phyloP scores from a whole-genome alignment of 1,284 basidiomycete species.

The Apiotrichum siamense region DNA sequence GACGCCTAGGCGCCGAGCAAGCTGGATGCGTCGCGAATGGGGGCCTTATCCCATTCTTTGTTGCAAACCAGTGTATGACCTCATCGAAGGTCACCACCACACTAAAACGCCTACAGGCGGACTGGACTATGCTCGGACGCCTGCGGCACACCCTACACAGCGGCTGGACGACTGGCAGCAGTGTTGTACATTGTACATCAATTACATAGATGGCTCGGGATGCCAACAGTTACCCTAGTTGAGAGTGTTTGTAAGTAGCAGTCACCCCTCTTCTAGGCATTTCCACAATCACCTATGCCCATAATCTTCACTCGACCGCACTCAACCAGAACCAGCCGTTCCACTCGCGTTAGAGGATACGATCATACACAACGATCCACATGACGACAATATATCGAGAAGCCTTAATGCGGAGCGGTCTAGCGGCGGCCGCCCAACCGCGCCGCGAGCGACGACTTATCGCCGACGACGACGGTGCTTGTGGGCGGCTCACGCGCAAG shows the following conservation, averaged over 20 bases:
- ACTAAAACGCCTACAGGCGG: background rate
- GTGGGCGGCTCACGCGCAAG: background rate
- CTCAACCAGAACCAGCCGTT: too few species aligned
- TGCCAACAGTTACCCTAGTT: background rate
- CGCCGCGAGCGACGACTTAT: background rate
- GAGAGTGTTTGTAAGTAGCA: too few species aligned
- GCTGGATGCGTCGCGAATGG: too few species aligned
- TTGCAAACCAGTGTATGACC: background rate
- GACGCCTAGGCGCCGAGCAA: too few species aligned
- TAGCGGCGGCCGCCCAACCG: background rate
- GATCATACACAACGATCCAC: too few species aligned
- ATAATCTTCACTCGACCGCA: background rate
- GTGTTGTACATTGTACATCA: conserved; percentile 5
- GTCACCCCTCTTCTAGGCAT: background rate
- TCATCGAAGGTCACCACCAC: too few species aligned
- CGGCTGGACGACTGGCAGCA: background rate
- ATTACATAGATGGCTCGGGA: conserved; percentile 2
- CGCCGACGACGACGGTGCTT: background rate
- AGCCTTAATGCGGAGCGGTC: too few species aligned
- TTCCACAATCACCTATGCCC: background rate
- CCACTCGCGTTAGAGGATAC: too few species aligned
- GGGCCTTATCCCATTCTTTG: too few species aligned
- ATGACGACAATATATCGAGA: too few species aligned
- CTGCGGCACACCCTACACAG: background rate
- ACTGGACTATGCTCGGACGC: too few species aligned